Evolutionary conservation across 306 rosid species (phyloP).

Genomic region (Quercus variabilis): DNA sequence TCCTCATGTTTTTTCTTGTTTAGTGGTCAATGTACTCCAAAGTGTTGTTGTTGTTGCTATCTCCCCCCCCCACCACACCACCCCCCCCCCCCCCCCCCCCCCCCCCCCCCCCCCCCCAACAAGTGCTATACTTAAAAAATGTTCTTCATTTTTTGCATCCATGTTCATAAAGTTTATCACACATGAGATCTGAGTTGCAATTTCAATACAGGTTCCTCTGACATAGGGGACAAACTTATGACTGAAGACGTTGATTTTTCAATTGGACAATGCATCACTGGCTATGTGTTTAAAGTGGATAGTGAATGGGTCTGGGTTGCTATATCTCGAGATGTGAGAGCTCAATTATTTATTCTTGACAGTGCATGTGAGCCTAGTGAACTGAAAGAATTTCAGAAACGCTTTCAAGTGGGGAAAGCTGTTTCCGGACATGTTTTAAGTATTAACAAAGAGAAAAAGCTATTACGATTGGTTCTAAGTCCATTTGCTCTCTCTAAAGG

Average conservation of each 20-base stretch:
- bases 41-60: no score
- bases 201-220: slow-evolving; percentile 51
- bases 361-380: slow-evolving; percentile 75
- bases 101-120: no score
- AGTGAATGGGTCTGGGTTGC: slow-evolving; percentile 84
- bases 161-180: slow-evolving; percentile 1
- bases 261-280: slow-evolving; percentile 60
- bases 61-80: no score
- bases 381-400: slow-evolving; percentile 59
- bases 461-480: slow-evolving; percentile 51
- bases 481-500: slow-evolving; percentile 27
- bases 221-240: slow-evolving; percentile 25
- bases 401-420: slow-evolving; percentile 57
- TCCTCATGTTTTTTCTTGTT: not conserved
- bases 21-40: not conserved
- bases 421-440: slow-evolving; percentile 59
- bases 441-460: slow-evolving; percentile 56
- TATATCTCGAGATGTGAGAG: slow-evolving; percentile 60
- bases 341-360: slow-evolving; percentile 75
- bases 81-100: no score
- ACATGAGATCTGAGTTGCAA: slow-evolving; percentile 12
- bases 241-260: slow-evolving; percentile 42
- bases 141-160: not conserved
- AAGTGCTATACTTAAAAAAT: no score
- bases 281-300: slow-evolving; percentile 75